Evolutionary conservation across 106 monocot genomes (phyloP), one percentile per base, ranked within the genome.

Genomic region (Phalaenopsis equestris): DNA sequence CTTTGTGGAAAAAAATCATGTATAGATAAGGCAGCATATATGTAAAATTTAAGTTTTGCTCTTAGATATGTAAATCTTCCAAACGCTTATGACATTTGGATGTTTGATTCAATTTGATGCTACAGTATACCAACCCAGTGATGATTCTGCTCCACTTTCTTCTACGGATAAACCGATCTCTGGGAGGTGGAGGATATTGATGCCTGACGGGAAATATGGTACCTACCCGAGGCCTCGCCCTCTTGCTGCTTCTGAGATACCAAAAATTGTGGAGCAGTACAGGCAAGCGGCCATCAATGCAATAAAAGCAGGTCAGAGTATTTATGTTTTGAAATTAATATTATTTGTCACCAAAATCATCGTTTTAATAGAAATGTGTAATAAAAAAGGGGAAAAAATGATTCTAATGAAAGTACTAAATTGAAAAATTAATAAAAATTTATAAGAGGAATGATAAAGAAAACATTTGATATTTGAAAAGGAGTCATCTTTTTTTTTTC

Each of bases 121-220:
- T 77, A 23, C 87, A 98, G 98, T 92, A 17, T 98, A 98, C 82
- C 98, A 98, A 80, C 94, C 98, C 16, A 86, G 81, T 21, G 89
- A 88, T 30, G 77, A 61, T 78, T 72, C 86, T 41, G 80, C 90
- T 79, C 98, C 98, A 14, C 90, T 98, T 70, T 98, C 98, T 19
- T 98, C 98, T 19, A 98, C 98, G 16, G 94, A 94, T 81, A 94
- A 89, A 61, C 98, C 98, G 7, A 83, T 98, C 77, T 85, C 92
- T 39, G 82, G 85, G 15, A 84, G 91, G 77, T 92, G 92, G 88
- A 89, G 78, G 79, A 92, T 98, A 85, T 79, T 98, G 82, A 85
- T 94, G 90, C 98, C 98, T 41, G 89, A 89, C 81, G 98, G 90
- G 3, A 86, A 83, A 24, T 86, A 86, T 47, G 92, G 87, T 24